Evolutionary conservation across 2,329 filamentous ascomycete genomes (phyloP).

Genomic region (Stagonosporopsis rhizophila): DNA sequence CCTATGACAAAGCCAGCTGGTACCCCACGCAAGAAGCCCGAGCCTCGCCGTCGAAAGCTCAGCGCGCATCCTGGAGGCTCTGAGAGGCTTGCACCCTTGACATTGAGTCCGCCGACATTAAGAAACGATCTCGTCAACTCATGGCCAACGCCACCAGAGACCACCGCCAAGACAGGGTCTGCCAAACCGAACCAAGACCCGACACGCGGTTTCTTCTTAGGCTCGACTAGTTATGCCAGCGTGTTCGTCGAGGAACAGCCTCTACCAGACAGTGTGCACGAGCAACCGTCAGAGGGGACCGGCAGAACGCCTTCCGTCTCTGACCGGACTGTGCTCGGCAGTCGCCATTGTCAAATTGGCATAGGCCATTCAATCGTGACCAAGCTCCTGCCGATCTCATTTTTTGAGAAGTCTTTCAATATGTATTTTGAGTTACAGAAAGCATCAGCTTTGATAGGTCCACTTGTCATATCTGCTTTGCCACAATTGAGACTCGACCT

Average conservation of each 20-base stretch:
- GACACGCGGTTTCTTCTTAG: slow-evolving; percentile 41
- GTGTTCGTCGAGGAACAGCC: slow-evolving; percentile 43
- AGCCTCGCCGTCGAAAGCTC: slow-evolving; percentile 37
- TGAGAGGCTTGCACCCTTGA: slow-evolving; percentile 32
- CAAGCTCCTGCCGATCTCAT: slow-evolving; percentile 37
- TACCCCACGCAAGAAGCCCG: slow-evolving; percentile 45
- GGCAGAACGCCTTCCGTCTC: slow-evolving; percentile 31
- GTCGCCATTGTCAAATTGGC: slow-evolving; percentile 40
- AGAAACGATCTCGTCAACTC: slow-evolving; percentile 33
- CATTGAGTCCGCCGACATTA: slow-evolving; percentile 38
- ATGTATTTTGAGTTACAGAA: slow-evolving; percentile 39
- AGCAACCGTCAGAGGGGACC: slow-evolving; percentile 37
- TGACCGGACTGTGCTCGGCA: slow-evolving; percentile 27
- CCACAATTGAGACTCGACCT: slow-evolving; percentile 43
- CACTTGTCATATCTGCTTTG: slow-evolving; percentile 40
- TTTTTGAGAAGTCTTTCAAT: slow-evolving; percentile 38
- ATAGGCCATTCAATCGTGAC: slow-evolving; percentile 40
- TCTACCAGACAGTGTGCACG: slow-evolving; percentile 39
- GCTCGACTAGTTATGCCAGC: slow-evolving; percentile 47
- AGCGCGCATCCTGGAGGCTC: slow-evolving; percentile 22
- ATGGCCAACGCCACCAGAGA: slow-evolving; percentile 44
- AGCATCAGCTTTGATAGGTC: slow-evolving; percentile 36
- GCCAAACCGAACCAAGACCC: slow-evolving; percentile 30
- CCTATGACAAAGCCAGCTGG: slow-evolving; percentile 48
- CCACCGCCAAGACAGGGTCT: slow-evolving; percentile 29